Percentiles rank a stretch among this genome's conserved stretches.
Conservation (phyloP, 148 eudicot species). For the Dianthus caryophyllus region DNA sequence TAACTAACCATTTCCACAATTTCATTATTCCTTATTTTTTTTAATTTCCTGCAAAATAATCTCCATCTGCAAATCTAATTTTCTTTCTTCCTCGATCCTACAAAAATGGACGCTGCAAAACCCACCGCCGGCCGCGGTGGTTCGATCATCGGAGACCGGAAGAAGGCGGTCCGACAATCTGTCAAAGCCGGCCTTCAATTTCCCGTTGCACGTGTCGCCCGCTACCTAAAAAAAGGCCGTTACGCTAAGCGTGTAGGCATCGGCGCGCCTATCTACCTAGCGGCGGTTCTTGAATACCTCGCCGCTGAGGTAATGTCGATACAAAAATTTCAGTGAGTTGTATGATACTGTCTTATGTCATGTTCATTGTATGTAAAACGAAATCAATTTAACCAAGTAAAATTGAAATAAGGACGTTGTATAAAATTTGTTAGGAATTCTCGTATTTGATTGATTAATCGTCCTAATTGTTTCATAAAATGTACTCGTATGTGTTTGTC, state of each 20-base stretch:
- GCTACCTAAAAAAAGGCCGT: constrained; percentile 36
- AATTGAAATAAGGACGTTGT: too few species aligned
- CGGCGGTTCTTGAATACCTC: constrained; percentile 39
- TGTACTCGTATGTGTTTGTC: too few species aligned
- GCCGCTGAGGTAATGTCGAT: constrained; percentile 41
- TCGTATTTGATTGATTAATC: too few species aligned
- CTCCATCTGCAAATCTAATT: neutral
- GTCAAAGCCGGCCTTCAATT: constrained; percentile 42
- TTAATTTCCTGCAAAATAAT: neutral
- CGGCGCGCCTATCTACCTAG: constrained; percentile 40
- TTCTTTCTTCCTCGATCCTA: neutral
- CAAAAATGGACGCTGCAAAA: constrained; percentile 17
- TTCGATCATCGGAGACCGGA: constrained; percentile 10
- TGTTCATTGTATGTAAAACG: too few species aligned
- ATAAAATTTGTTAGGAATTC: too few species aligned
- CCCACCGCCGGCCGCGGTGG: constrained; percentile 9
- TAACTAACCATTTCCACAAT: too few species aligned
- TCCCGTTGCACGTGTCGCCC: constrained; percentile 37
- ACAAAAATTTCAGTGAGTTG: too few species aligned
- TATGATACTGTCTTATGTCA: too few species aligned
- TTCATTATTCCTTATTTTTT: too few species aligned
- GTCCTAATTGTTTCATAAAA: too few species aligned
- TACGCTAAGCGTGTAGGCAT: constrained; percentile 39
- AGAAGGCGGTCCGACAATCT: constrained; percentile 31
- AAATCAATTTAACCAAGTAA: too few species aligned